Percentiles rank a stretch among this genome's conserved stretches.
Evolutionary conservation across 257 asterid species (phyloP).

Genomic region (Echium plantagineum): DNA sequence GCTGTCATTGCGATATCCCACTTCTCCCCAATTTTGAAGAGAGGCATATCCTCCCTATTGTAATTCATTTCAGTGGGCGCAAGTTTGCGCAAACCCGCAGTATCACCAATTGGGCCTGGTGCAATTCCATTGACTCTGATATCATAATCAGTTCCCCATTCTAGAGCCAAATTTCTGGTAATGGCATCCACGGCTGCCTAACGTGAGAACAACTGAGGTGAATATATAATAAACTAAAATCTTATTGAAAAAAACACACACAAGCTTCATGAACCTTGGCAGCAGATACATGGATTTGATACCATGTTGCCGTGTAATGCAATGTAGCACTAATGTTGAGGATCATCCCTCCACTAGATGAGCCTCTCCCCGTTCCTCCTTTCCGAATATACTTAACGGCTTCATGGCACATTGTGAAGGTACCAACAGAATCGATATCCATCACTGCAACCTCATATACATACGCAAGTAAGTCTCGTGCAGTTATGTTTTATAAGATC

Average conservation of each 20-base stretch:
- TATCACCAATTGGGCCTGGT: slow-evolving; percentile 81
- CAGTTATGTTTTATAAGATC: too few relatives aligned
- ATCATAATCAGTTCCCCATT: slow-evolving; percentile 87
- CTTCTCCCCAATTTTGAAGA: slow-evolving; percentile 67
- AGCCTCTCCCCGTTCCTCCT: slow-evolving; percentile 49
- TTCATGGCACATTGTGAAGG: slow-evolving; percentile 89
- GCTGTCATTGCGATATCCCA: slow-evolving; percentile 96
- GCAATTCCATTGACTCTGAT: slow-evolving; percentile 80
- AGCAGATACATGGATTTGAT: slow-evolving; percentile 85
- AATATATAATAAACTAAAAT: slow-evolving; percentile 1
- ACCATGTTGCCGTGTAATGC: slow-evolving; percentile 88
- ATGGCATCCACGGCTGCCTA: slow-evolving; percentile 84
- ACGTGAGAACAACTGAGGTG: slow-evolving; percentile 1
- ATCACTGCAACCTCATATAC: slow-evolving; percentile 31
- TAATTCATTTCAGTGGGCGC: slow-evolving; percentile 46
- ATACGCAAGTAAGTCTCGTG: not conserved
- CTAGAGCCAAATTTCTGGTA: slow-evolving; percentile 75
- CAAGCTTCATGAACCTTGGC: slow-evolving; percentile 56
- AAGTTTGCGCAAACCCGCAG: slow-evolving; percentile 70
- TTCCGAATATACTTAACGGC: slow-evolving; percentile 59
- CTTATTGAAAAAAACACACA: slow-evolving; percentile 5
- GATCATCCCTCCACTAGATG: slow-evolving; percentile 63
- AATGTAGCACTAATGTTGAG: slow-evolving; percentile 81
- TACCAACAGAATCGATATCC: slow-evolving; percentile 90
- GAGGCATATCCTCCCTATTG: slow-evolving; percentile 38